phyloP scores from a whole-genome alignment of 2,329 filamentous ascomycete species.

The Ophiocordyceps robertsii region DNA sequence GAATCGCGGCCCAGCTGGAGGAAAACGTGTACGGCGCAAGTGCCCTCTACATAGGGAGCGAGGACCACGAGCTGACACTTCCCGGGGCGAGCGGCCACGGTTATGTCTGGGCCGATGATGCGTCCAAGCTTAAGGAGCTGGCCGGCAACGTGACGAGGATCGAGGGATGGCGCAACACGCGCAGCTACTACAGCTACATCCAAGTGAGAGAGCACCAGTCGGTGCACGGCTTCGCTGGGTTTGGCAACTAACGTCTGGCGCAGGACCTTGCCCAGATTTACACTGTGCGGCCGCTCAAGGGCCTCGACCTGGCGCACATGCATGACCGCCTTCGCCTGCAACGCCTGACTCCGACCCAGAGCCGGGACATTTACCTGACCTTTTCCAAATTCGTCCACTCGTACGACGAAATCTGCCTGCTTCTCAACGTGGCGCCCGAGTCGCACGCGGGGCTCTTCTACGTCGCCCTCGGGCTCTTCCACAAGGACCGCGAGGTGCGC shows the following conservation, averaged over 20 bases:
- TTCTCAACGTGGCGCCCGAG: constrained; percentile 72
- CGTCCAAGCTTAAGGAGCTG: constrained; percentile 68
- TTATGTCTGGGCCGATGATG: constrained; percentile 86
- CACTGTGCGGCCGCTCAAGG: constrained; percentile 54
- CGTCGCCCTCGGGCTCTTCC: constrained; percentile 78
- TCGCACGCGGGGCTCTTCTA: constrained; percentile 85
- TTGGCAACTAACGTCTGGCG: neutral
- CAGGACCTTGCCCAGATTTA: constrained; percentile 55
- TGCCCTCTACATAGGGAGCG: constrained; percentile 71
- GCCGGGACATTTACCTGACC: constrained; percentile 73
- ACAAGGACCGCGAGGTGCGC: constrained; percentile 71
- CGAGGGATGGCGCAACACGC: constrained; percentile 91
- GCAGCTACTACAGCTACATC: constrained; percentile 92
- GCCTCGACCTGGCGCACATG: constrained; percentile 81
- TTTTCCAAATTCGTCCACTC: constrained; percentile 62
- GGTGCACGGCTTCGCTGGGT: neutral
- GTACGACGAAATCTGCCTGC: constrained; percentile 75
- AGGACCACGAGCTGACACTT: constrained; percentile 48
- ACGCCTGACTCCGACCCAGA: constrained; percentile 61
- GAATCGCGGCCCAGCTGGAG: constrained; percentile 86
- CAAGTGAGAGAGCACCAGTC: constrained; percentile 39
- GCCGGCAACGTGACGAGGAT: constrained; percentile 86
- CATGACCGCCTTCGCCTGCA: constrained; percentile 81
- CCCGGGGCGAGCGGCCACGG: constrained; percentile 66
- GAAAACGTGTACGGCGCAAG: constrained; percentile 91